phyloP scores from a whole-genome alignment of 2,329 filamentous ascomycete species.

The Zymoseptoria pseudotritici region DNA sequence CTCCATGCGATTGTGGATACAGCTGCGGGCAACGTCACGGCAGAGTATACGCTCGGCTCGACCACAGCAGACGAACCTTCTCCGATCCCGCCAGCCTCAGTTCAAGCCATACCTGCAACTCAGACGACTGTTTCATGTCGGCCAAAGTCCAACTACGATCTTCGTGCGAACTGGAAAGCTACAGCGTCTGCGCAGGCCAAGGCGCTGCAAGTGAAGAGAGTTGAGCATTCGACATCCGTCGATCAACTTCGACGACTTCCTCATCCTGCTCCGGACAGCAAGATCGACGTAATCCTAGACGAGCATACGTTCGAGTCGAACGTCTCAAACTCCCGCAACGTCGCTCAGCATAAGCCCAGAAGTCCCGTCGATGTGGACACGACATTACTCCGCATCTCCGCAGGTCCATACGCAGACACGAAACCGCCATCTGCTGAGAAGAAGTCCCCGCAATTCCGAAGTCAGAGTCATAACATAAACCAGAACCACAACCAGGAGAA shows the following conservation, averaged over 20 bases:
- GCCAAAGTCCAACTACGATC: constrained; percentile 28
- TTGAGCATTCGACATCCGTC: constrained; percentile 3
- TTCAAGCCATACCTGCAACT: constrained; percentile 1
- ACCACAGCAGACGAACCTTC: neutral
- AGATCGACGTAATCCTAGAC: neutral
- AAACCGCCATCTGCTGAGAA: neutral
- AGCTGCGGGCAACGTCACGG: neutral
- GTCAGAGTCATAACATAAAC: neutral
- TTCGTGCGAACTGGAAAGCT: constrained; percentile 28
- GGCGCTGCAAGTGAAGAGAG: constrained; percentile 20
- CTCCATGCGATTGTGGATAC: neutral
- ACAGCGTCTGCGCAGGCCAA: constrained; percentile 11
- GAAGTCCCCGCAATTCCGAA: neutral
- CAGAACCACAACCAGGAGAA: constrained; percentile 8
- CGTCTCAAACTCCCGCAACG: neutral
- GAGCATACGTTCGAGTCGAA: constrained; percentile 2
- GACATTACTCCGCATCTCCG: constrained; percentile 27
- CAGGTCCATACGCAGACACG: constrained; percentile 26
- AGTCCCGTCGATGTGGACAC: constrained; percentile 23
- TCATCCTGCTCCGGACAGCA: neutral
- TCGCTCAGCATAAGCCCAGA: neutral
- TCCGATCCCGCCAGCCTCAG: neutral
- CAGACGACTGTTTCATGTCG: constrained; percentile 2
- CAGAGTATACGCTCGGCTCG: too few species aligned
- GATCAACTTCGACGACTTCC: neutral